Evolutionary conservation across 73 alveolate species (phyloP).

Genomic region (Breviolum minutum): DNA sequence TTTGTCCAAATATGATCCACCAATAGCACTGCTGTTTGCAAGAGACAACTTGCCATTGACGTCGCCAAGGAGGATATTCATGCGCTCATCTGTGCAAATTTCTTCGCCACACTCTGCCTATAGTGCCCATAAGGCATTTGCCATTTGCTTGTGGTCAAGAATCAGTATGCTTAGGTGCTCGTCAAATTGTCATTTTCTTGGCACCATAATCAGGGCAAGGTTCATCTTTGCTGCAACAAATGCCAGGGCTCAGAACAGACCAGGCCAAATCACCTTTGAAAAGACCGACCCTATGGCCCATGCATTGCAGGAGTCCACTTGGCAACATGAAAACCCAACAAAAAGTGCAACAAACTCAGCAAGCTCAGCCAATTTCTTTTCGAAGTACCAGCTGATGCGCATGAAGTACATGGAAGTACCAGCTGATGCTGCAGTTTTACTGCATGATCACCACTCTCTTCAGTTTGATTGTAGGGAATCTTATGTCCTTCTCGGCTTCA

Average conservation of each 20-base stretch:
- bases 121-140: background rate
- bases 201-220: background rate
- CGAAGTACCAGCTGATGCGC: background rate
- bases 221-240: constrained; percentile 48
- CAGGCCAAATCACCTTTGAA: constrained; percentile 59
- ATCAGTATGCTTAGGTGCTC: too few species aligned
- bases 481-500: too few species aligned
- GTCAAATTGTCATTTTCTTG: background rate
- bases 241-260: constrained; percentile 61
- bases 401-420: background rate
- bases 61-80: constrained; percentile 11
- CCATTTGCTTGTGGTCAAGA: background rate
- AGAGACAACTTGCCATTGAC: background rate
- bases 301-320: too few species aligned
- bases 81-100: constrained; percentile 55
- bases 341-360: background rate
- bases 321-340: background rate
- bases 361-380: background rate
- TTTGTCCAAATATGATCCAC: too few species aligned
- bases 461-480: too few species aligned
- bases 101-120: constrained; percentile 48
- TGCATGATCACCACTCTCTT: too few species aligned
- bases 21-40: background rate
- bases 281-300: too few species aligned
- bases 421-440: too few species aligned